These are phyloP conservation scores for Beta macrorhiza DNA, from an alignment of 179 eudicot genomes.

Conservation along the genomic window DNA sequence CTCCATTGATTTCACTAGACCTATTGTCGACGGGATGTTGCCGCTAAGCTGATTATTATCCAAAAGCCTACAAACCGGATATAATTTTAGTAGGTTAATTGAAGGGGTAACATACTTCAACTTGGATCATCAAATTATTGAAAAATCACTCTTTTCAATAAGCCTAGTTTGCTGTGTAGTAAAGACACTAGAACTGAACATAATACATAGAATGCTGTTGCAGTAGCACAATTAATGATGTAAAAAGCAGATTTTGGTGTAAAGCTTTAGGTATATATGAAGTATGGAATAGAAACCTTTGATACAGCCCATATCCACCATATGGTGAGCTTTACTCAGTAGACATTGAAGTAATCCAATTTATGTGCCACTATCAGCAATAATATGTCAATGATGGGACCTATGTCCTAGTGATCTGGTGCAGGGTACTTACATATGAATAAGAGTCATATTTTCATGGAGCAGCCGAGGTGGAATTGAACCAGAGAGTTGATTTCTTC, in stretches of 20 bases:
- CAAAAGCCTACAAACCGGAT: conserved; percentile 50
- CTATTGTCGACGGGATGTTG: conserved; percentile 58
- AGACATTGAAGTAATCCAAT: background rate
- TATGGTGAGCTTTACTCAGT: background rate
- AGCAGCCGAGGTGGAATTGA: conserved; percentile 54
- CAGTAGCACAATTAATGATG: background rate
- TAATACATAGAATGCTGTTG: background rate
- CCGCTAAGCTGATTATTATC: conserved; percentile 66
- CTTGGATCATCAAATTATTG: background rate
- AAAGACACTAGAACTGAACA: background rate
- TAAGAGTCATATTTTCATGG: conserved; percentile 47
- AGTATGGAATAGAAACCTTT: background rate
- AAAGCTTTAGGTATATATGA: background rate
- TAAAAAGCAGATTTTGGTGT: background rate
- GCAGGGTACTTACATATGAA: conserved; percentile 65
- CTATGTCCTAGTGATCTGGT: background rate
- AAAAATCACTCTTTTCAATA: background rate
- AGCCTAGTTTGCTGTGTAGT: background rate
- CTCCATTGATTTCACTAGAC: conserved; percentile 55
- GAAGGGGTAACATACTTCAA: background rate
- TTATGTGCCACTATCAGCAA: background rate
- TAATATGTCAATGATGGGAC: background rate
- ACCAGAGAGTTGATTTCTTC: conserved; percentile 69
- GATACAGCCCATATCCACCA: background rate
- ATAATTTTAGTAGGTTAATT: background rate